Percentiles rank a stretch among this genome's conserved stretches.
Conservation (phyloP, 495 filamentous ascomycete species). For the Mytilinidion resinicola region DNA sequence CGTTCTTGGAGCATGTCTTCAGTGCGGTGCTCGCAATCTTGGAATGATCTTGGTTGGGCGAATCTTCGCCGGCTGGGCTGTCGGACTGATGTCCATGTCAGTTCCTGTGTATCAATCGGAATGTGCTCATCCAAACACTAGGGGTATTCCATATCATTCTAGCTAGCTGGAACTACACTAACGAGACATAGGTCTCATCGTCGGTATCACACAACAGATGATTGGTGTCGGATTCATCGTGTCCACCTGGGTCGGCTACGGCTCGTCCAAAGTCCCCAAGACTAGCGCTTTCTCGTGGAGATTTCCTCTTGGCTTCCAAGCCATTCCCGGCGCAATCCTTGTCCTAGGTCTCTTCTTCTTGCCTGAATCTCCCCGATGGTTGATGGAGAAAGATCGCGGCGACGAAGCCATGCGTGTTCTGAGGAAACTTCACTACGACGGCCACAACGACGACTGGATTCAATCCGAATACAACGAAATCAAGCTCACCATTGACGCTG, state of each 20-base stretch:
- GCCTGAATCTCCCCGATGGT: slow-evolving; percentile 51
- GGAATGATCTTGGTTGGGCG: slow-evolving; percentile 56
- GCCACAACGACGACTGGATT: slow-evolving; percentile 54
- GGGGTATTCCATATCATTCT: slow-evolving; percentile 48
- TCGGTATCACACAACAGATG: slow-evolving; percentile 53
- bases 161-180: slow-evolving; percentile 36
- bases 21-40: slow-evolving; percentile 34
- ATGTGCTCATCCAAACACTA: slow-evolving; percentile 38
- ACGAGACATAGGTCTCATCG: slow-evolving; percentile 50
- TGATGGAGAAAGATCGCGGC: slow-evolving; percentile 47
- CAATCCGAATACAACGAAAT: slow-evolving; percentile 58
- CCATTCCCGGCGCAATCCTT: slow-evolving; percentile 51
- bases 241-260: slow-evolving; percentile 34
- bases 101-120: slow-evolving; percentile 45
- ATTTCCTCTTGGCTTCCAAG: slow-evolving; percentile 52
- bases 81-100: slow-evolving; percentile 44
- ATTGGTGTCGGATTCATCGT: slow-evolving; percentile 49
- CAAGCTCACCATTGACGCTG: slow-evolving; percentile 50
- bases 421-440: slow-evolving; percentile 53
- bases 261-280: slow-evolving; percentile 28
- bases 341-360: slow-evolving; percentile 50
- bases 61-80: slow-evolving; percentile 55
- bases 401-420: slow-evolving; percentile 52
- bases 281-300: slow-evolving; percentile 51
- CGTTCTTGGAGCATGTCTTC: slow-evolving; percentile 34